Base-by-base conservation (phyloP, 73 alveolate genomes). In the Stentor coeruleus region DNA sequence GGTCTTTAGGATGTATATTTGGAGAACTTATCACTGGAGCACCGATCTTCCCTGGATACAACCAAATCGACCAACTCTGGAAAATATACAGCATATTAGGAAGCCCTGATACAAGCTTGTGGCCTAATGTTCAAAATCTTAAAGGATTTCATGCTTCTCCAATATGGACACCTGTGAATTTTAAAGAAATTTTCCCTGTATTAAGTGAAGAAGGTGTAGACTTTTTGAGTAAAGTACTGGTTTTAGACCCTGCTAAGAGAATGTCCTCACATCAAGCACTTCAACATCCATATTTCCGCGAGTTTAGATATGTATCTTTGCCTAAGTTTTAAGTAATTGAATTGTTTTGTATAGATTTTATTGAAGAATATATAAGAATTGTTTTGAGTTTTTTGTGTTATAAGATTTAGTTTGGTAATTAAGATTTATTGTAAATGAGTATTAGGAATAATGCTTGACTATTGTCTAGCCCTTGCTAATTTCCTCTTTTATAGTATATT, bases 1-100 rank as follows among this genome's bases (percentile, higher is more conserved):
- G 94, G 92, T 77, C 90, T 36, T 35, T 74, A 49, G 94, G 94
- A 35, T 88, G 90, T 40, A 86, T 88, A 33, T 86, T 87, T 74
- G 83, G 49, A 39, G 93, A 89, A 72, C 84, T 87, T 80, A 82
- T 84, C 20, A 85, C 77, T 80, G 75, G 93, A 60, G 66, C 55
- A 31, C 94, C 94, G 4, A 82, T 88, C 3, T 88, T 88, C 37
- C 81, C 89, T 76, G 85, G 85, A 38, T 81, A 60, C 42, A 36
- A 81, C 49, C 85, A 83, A 83, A 72, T 72, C 59, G 89, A 83
- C 38, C 85, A 60, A 72, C 39, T 83, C 72, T 15, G 74, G 72
- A 84, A 84, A 76, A 84, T 84, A 38, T 84, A 75, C 82, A 82
- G 77, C 49, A 84, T 84, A 85, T 84, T 76, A 49, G 90, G 90